Base-by-base conservation (phyloP, 805 yeast genomes). In the Clavispora fructus region DNA sequence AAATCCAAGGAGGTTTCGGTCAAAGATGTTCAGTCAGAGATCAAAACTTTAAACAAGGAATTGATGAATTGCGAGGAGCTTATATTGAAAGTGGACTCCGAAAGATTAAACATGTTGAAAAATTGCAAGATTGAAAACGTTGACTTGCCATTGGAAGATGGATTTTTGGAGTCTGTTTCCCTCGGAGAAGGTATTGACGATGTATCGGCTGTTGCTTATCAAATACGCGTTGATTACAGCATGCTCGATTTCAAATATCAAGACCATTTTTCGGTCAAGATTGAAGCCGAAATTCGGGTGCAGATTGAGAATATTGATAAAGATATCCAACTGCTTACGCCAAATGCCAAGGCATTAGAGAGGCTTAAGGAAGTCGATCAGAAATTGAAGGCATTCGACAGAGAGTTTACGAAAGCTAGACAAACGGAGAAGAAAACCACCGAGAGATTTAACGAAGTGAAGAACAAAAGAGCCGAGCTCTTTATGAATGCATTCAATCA, bases 301-400 rank as follows among this genome's bases (percentile, higher is more conserved):
- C 56, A 55, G 16, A 53, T 62, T 6, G 71, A 79, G 8, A 59
- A 59, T n/a, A 67, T 56, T 19, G 55, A 52, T 51, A 59, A 62
- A 41, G 76, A 75, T 28, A 61, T 79, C 26, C 73, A 68, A 14
- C 56, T 60, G 41, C 67, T 89, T 56, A 81, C 87, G 29, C 96
- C 97, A n/a, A 89, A 89, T 62, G 72, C 81, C 33, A 85, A 85
- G 53, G 96, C 97, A 0, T 68, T 78, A 28, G 95, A 87, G 43
- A 75, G 96, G 56, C 74, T 88, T 39, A 74, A 71, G 31, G 90
- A 85, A 43, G 87, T 85, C 8, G 82, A 85, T 51, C 69, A 62
- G 7, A 79, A 80, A 52, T 71, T 85, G 31, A 71, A 74, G 8
- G 81, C 74, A 7, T 74, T 83, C 41, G 95, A 86, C 46, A 65